Evolutionary conservation across 345 rosid genomes (phyloP), one percentile per base, ranked within the genome.

Genomic region (Corchorus capsularis): DNA sequence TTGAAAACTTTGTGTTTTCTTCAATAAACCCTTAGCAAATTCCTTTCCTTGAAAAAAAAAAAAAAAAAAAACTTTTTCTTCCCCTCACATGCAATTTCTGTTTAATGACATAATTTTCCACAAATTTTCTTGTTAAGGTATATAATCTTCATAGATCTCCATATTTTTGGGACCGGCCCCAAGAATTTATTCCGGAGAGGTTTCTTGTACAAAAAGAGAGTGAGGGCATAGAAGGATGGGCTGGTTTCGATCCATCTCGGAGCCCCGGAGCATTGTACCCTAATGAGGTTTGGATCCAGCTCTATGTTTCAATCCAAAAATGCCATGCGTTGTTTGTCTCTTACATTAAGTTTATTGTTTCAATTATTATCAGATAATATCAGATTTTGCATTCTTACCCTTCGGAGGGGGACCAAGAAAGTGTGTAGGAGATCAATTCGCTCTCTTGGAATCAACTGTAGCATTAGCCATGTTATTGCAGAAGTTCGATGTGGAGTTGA

Each of bases 401-500:
- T 94, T 94, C 37, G 98, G 98, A 0, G 99, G 98, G 16, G 99
- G 99, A 13, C 95, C 96, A 13, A 86, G 98, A 79, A 94, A 93
- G 83, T 94, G 98, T 62, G 92, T 94, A 1, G 98, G 99, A 60
- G 98, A 94, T 83, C 99, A 94, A 79, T 94, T 94, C 79, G 99
- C 99, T 0, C 85, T 94, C 6, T 93, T 91, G 99, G 99, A 94
- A 78, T 91, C 94, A 15, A 91, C 98, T 0, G 89, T 90, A 3
- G 95, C 93, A 19, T 62, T 95, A 81, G 88, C 93, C 35, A 84
- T 91, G 91, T 45, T 93, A 82, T 73, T 94, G 19, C 98, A 90
- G 82, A 93, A 89, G 81, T 93, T 91, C 43, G 86, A 91, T 32
- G 87, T 93, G 77, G 91, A 88, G 85, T 83, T 94, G 74, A 86